Conservation (phyloP, 2,329 filamentous ascomycete species). For the Monosporascus sp. region DNA sequence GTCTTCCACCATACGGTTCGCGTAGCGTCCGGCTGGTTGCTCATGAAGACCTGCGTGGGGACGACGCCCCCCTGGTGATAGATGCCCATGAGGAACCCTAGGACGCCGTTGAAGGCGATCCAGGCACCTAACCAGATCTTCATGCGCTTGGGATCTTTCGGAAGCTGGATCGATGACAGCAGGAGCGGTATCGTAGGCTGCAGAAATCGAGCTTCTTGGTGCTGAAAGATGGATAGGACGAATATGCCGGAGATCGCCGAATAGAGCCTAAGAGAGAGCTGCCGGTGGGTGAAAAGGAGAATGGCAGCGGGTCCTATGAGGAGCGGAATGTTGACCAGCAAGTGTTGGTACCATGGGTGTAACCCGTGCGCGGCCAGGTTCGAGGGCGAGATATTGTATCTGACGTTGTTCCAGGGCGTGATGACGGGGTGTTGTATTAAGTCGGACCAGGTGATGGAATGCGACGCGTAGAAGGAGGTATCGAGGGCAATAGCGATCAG, state of each 20-base stretch:
- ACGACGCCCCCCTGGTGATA: slow-evolving; percentile 80
- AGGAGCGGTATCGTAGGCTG: slow-evolving; percentile 73
- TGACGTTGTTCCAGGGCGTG: slow-evolving; percentile 72
- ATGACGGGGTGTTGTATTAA: slow-evolving; percentile 63
- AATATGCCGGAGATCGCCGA: slow-evolving; percentile 70
- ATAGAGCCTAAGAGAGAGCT: slow-evolving; percentile 58
- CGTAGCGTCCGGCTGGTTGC: slow-evolving; percentile 62
- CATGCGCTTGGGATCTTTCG: slow-evolving; percentile 45
- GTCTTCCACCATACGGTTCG: slow-evolving; percentile 82
- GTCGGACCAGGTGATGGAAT: slow-evolving; percentile 59
- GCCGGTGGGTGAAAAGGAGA: slow-evolving; percentile 54
- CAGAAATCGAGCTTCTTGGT: slow-evolving; percentile 77
- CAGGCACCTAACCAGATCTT: slow-evolving; percentile 57
- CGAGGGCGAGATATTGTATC: slow-evolving; percentile 65
- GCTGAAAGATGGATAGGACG: slow-evolving; percentile 68
- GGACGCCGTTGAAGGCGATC: slow-evolving; percentile 63
- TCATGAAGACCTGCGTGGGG: slow-evolving; percentile 70
- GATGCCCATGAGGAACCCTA: slow-evolving; percentile 71
- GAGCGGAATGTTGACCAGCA: slow-evolving; percentile 65
- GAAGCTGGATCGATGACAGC: slow-evolving; percentile 66
- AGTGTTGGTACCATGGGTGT: slow-evolving; percentile 74
- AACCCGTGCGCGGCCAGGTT: slow-evolving; percentile 74
- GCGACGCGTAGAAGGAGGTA: slow-evolving; percentile 72
- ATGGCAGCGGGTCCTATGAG: slow-evolving; percentile 66
- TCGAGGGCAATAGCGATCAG: slow-evolving; percentile 74